These are phyloP conservation scores for Friedmanniomyces endolithicus DNA, from an alignment of 495 filamentous ascomycete species.

Conservation along the genomic window DNA sequence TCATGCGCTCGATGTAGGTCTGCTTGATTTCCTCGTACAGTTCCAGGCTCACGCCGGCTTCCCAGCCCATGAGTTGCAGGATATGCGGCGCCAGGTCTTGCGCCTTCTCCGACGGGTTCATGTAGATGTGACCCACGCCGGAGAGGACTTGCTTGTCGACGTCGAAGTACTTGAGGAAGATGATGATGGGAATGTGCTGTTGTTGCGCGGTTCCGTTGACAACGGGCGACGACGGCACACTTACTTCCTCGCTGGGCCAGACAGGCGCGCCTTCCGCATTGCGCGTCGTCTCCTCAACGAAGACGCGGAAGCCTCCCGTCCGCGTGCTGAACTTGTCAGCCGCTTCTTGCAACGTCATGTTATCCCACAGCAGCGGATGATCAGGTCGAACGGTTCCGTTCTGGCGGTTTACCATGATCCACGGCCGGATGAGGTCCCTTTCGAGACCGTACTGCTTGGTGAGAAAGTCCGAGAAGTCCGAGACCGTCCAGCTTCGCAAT, in stretches of 20 bases:
- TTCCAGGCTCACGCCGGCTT: constrained; percentile 39
- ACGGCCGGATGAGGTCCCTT: constrained; percentile 58
- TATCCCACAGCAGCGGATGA: constrained; percentile 59
- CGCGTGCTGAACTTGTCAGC: constrained; percentile 56
- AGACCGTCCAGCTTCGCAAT: constrained; percentile 57
- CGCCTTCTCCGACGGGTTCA: constrained; percentile 75
- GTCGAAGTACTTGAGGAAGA: constrained; percentile 92
- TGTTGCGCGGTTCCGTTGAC: constrained; percentile 15
- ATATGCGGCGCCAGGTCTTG: constrained; percentile 73
- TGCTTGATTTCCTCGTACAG: constrained; percentile 98
- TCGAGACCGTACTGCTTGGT: constrained; percentile 55
- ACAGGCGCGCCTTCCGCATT: constrained; percentile 52
- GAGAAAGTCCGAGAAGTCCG: constrained; percentile 56
- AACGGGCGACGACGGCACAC: constrained; percentile 16
- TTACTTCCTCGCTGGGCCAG: constrained; percentile 44
- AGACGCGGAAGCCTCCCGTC: constrained; percentile 64
- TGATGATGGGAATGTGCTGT: constrained; percentile 49
- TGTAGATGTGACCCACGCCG: constrained; percentile 71
- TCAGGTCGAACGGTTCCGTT: constrained; percentile 94
- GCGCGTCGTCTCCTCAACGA: constrained; percentile 60
- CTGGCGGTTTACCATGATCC: constrained; percentile 97
- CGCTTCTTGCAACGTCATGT: constrained; percentile 76
- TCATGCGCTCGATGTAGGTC: constrained; percentile 90
- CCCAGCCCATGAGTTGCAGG: constrained; percentile 76
- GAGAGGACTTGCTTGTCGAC: constrained; percentile 56